These are phyloP conservation scores for Tolypocladium album DNA, from an alignment of 2,329 filamentous ascomycete species.

Conservation along the genomic window DNA sequence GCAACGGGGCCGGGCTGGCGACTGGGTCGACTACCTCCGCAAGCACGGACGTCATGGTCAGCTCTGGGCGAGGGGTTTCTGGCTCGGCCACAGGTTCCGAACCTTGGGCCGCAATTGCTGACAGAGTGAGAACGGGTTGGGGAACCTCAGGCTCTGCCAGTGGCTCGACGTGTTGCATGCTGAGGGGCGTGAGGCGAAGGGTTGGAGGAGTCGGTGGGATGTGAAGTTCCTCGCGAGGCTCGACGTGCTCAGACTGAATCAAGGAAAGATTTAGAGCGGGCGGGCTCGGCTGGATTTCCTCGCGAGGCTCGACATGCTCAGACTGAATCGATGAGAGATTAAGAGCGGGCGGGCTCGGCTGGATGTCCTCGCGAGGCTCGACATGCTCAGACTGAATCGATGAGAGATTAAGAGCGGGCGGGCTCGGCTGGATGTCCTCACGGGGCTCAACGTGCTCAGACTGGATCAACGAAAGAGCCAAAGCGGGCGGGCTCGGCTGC, in stretches of 20 bases:
- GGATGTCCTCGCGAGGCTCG: conserved; percentile 28
- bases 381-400: conserved; percentile 32
- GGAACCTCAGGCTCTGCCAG: conserved; percentile 11
- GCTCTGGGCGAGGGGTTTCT: conserved; percentile 11
- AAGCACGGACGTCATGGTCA: conserved; percentile 15
- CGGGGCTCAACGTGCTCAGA: conserved; percentile 32
- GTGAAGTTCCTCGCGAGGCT: conserved; percentile 28
- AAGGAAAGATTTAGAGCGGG: conserved; percentile 31
- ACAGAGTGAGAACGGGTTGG: conserved; percentile 12
- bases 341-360: background rate
- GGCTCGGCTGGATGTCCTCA: conserved; percentile 21
- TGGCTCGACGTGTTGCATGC: conserved; percentile 19
- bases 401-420: conserved; percentile 31
- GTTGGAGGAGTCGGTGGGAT: conserved; percentile 16
- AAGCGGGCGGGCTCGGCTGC: conserved; percentile 18
- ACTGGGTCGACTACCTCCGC: conserved; percentile 7
- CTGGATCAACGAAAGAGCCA: conserved; percentile 34
- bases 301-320: too few relatives aligned
- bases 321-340: too few relatives aligned
- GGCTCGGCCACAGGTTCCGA: conserved; percentile 16
- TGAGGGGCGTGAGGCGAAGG: conserved; percentile 15
- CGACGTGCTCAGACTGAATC: conserved; percentile 32
- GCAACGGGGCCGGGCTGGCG: conserved; percentile 5
- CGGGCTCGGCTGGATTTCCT: conserved; percentile 10
- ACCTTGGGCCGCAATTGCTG: conserved; percentile 12